Base-by-base conservation (phyloP, 768 basidiomycete genomes). In the Russula dissimulans region DNA sequence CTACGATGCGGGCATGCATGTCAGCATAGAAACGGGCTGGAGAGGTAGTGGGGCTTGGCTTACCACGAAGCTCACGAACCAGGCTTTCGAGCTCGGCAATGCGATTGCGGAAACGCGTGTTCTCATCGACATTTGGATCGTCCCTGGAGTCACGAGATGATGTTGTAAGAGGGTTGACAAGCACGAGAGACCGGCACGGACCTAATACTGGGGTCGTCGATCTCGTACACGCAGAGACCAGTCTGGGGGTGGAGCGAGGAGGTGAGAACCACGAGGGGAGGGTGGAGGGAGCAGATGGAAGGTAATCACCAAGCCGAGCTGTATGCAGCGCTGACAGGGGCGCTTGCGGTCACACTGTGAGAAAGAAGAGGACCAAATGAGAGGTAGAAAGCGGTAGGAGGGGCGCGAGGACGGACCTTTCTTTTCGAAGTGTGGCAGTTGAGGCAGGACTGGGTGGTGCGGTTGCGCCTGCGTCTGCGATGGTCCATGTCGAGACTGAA, bases 391-490 rank as follows among this genome's bases (percentile, higher is more conserved):
- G 6, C 36, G 52, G 43, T 7, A 29, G 45, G 61, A 22, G 62
- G 57, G 57, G 22, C 15, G 45, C 17, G 15, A 36, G 55, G 32
- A 67, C 78, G 57, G 63, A 91, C 91, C 81, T 94, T 94, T 67
- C 93, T 78, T 76, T 95, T 95, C 56, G 92, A 93, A 47, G 91
- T 93, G 74, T 95, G 93, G 75, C 93, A 95, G 69, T 91, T 91
- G 60, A 85, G 76, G 67, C 84, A 85, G 26, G 88, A 90, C 76
- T 94, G 89, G 2, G 91, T 94, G 49, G 92, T 94, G 69, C 93
- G 80, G 76, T 95, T 95, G 69, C 93, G 81, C 70, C 92, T 85
- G 67, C 91, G 80, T 71, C 88, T 92, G 74, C 89, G 79, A 67
- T 87, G 85, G 76, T 86, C 82, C 22, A 81, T 85, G 72, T 87